Base-by-base conservation (phyloP, 768 basidiomycete species). In the Strobilomyces dryophilus region DNA sequence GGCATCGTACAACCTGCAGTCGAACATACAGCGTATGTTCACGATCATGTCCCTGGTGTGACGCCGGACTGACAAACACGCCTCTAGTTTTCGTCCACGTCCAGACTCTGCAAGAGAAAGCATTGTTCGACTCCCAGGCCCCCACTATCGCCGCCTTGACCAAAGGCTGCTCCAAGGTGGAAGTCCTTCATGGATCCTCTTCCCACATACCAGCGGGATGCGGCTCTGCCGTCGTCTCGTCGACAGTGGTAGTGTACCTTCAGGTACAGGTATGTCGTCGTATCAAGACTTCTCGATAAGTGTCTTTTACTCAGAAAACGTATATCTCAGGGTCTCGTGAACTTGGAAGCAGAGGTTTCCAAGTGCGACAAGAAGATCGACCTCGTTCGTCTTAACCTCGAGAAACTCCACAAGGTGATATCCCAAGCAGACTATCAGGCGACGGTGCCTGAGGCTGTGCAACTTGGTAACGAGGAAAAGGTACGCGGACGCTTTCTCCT, bases 341-440 rank as follows among this genome's bases (percentile, higher is more conserved):
- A 98, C 71, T 73, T 95, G 7, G 85, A 92, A 43, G 82, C 80
- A 2, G 95, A 98, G 71, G 88, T 97, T 42, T 75, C 80, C 37
- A 98, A 95, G 70, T 85, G 87, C 55, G 83, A 92, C 65, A 98
- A 97, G 81, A 97, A 95, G 71, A 78, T 90, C 3, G 81, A 86
- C 36, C 73, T 93, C 10, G 84, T 82, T 2, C 75, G 77, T 48
- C 57, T 89, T 47, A 86, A 82, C 58, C 72, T 89, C 40, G 82
- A 85, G 49, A 98, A 97, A 75, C 73, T 95, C 35, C 60, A 73
- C 54, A 95, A 93, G 69, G 66, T 83, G 17, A 80, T 86, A 56
- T 75, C 79, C 3, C 85, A 89, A 58, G 73, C 84, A 1, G 87
- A 90, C 62, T 97, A 98, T 66, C 80, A 81, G 62, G 77, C 78